Evolutionary conservation across 1,284 basidiomycete genomes (phyloP).

Genomic region (Pseudozyma pruni): DNA sequence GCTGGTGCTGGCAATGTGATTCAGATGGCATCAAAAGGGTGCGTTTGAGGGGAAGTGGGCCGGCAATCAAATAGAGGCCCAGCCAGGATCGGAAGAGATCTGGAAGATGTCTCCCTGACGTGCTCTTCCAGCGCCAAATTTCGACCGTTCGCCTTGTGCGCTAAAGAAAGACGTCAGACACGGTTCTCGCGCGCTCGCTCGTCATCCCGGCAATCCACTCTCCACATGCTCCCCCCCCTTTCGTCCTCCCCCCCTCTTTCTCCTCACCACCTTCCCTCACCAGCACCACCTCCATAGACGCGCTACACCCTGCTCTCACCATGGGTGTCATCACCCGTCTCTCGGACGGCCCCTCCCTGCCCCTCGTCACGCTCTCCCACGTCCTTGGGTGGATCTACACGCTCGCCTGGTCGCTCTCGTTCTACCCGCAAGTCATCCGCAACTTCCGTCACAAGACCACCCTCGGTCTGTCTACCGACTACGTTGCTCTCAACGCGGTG

Average conservation of each 20-base stretch:
- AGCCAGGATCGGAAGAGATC: too few relatives aligned
- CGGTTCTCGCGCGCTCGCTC: too few relatives aligned
- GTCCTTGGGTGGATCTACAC: conserved; percentile 62
- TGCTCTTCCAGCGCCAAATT: neutral
- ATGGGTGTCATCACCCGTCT: conserved; percentile 11
- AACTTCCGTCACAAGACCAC: conserved; percentile 40
- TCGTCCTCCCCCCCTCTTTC: neutral
- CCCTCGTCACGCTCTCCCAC: conserved; percentile 34
- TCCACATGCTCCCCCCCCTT: too few relatives aligned
- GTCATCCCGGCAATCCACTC: too few relatives aligned
- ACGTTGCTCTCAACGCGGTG: conserved; percentile 51
- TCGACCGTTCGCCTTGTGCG: neutral
- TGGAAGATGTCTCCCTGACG: neutral
- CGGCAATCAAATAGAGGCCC: too few relatives aligned
- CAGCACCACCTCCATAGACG: too few relatives aligned
- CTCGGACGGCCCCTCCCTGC: neutral
- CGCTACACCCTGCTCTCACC: too few relatives aligned
- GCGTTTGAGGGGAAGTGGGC: too few relatives aligned
- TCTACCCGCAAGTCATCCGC: conserved; percentile 60
- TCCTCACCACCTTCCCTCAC: neutral
- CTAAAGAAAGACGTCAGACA: too few relatives aligned
- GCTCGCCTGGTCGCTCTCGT: conserved; percentile 57
- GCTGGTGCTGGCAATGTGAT: too few relatives aligned
- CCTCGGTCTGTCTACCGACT: conserved; percentile 55
- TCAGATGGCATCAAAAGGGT: too few relatives aligned